Evolutionary conservation across 257 asterid genomes (phyloP).

Genomic region (Fraxinus anomala): DNA sequence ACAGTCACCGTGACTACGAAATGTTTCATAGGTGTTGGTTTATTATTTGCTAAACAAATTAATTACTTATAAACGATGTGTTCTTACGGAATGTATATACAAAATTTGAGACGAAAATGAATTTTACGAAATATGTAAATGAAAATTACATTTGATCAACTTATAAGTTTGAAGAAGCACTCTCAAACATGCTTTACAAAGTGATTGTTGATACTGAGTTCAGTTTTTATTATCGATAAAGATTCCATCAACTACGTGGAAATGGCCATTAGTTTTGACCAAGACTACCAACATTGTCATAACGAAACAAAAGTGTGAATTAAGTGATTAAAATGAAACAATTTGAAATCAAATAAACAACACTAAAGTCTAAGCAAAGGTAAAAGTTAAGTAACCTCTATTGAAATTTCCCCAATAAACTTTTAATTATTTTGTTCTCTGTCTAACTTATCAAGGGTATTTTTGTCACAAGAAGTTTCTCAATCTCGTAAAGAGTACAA

Average conservation of each 20-base stretch:
- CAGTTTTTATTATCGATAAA: too few species aligned
- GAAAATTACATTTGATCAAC: too few species aligned
- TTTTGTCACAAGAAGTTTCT: not conserved
- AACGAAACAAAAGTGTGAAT: not conserved
- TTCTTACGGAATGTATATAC: too few species aligned
- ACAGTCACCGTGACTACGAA: not conserved
- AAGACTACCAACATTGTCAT: not conserved
- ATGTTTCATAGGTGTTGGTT: not conserved
- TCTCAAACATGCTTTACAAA: too few species aligned
- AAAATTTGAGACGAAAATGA: too few species aligned
- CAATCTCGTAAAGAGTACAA: not conserved
- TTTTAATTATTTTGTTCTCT: not conserved
- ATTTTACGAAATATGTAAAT: too few species aligned
- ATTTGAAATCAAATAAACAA: not conserved
- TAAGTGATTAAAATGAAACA: not conserved
- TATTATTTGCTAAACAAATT: too few species aligned
- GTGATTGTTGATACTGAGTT: too few species aligned
- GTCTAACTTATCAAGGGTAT: not conserved
- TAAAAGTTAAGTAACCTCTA: not conserved
- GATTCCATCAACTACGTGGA: too few species aligned
- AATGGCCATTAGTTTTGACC: too few species aligned
- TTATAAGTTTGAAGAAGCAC: too few species aligned
- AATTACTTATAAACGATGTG: too few species aligned
- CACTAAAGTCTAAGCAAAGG: not conserved
- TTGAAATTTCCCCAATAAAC: not conserved